A percentile compares a stretch with the other conserved stretches of the same genome.
Conservation (phyloP, 2,329 filamentous ascomycete genomes). For the Aspergillus versicolor region DNA sequence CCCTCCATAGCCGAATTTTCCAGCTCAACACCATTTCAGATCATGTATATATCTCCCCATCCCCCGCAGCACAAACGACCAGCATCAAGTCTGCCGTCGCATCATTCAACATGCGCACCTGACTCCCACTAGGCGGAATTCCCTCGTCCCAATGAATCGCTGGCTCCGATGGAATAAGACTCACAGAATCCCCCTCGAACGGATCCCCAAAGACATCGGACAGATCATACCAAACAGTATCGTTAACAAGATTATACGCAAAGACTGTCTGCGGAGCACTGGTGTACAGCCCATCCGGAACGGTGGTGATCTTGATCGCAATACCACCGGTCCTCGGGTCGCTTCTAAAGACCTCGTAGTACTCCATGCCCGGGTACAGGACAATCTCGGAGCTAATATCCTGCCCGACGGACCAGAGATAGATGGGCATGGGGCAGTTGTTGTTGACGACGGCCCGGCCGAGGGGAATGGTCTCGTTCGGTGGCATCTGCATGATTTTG, state of each 20-base stretch:
- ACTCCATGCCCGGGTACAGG: slow-evolving; percentile 25
- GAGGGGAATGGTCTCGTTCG: slow-evolving; percentile 12
- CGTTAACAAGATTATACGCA: slow-evolving; percentile 38
- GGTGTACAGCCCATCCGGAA: slow-evolving; percentile 32
- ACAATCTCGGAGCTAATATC: slow-evolving; percentile 21
- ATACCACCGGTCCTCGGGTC: slow-evolving; percentile 40
- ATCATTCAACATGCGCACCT: slow-evolving; percentile 23
- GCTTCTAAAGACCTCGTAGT: slow-evolving; percentile 36
- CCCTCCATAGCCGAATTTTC: background rate
- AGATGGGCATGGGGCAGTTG: slow-evolving; percentile 32
- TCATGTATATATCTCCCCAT: background rate
- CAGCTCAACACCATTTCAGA: background rate
- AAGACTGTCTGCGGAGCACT: slow-evolving; percentile 41
- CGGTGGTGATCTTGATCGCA: slow-evolving; percentile 42
- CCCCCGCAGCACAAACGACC: slow-evolving; percentile 4
- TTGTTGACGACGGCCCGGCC: slow-evolving; percentile 38
- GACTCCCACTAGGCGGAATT: slow-evolving; percentile 31
- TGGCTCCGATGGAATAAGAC: slow-evolving; percentile 21
- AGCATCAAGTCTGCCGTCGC: slow-evolving; percentile 6
- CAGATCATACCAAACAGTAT: slow-evolving; percentile 43
- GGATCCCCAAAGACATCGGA: slow-evolving; percentile 47
- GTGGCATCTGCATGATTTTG: background rate
- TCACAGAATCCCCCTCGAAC: slow-evolving; percentile 32
- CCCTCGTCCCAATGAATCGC: slow-evolving; percentile 34
- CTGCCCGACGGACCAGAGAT: slow-evolving; percentile 40